These are phyloP conservation scores for Solanum sparsipilum DNA, from an alignment of 257 asterid genomes.

Conservation along the genomic window DNA sequence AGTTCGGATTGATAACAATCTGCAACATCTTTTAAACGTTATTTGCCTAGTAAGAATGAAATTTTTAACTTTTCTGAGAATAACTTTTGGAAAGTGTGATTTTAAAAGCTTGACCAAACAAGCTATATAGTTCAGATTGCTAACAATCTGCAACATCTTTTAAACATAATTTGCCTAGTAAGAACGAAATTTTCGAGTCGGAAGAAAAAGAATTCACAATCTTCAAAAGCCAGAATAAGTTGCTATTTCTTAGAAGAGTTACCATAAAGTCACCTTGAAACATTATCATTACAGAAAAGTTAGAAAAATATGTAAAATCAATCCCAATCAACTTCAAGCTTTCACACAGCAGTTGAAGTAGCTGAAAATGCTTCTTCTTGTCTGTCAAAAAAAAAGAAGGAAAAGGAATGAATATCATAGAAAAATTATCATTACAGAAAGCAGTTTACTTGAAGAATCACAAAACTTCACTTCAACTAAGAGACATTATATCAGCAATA, in stretches of 20 bases:
- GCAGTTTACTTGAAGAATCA: too few relatives aligned
- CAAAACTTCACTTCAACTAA: neutral
- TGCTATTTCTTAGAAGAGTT: neutral
- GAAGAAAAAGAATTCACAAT: neutral
- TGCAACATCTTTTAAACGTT: too few relatives aligned
- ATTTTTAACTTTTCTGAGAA: too few relatives aligned
- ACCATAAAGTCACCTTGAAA: neutral
- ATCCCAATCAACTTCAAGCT: slow-evolving; percentile 27
- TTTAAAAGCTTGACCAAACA: neutral
- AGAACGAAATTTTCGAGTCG: neutral
- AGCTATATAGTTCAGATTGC: neutral
- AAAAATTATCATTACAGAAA: neutral
- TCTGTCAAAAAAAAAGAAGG: slow-evolving; percentile 17
- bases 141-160: neutral
- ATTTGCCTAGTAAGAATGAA: neutral
- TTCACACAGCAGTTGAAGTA: slow-evolving; percentile 83
- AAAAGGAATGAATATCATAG: neutral
- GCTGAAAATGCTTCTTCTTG: slow-evolving; percentile 72
- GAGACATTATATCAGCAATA: neutral
- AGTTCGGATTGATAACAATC: too few relatives aligned
- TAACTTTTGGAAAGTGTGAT: neutral
- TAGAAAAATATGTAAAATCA: neutral
- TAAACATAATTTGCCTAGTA: neutral
- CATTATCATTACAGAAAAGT: neutral
- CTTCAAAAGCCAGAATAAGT: neutral